A percentile compares a stretch with the other conserved stretches of the same genome.
Evolutionary conservation across 148 eudicot genomes (phyloP).

Genomic region (Rhododendron molle): DNA sequence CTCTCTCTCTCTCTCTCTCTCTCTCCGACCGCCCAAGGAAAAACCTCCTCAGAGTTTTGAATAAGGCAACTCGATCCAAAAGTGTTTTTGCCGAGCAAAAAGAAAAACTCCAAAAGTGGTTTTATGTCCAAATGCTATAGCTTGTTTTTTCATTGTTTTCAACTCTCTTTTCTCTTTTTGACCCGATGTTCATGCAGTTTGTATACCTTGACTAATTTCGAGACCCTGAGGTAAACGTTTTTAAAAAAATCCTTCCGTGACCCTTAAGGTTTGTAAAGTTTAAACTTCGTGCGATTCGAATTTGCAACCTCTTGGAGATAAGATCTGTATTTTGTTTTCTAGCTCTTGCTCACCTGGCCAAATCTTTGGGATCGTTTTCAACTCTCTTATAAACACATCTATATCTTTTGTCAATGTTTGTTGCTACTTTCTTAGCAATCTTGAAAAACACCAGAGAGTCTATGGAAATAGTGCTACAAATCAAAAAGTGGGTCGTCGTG

Average conservation of each 20-base stretch:
- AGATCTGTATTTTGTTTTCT: too few species aligned
- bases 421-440: too few species aligned
- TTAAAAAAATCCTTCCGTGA: background rate
- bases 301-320: background rate
- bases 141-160: background rate
- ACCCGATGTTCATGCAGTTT: too few species aligned
- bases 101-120: slow-evolving; percentile 25
- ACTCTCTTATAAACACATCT: background rate
- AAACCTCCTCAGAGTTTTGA: slow-evolving; percentile 11
- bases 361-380: background rate
- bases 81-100: too few species aligned
- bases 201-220: too few species aligned
- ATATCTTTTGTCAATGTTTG: background rate
- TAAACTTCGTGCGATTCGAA: background rate
- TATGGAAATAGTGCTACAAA: background rate
- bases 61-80: slow-evolving; percentile 16
- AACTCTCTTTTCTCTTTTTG: too few species aligned
- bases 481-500: slow-evolving; percentile 6
- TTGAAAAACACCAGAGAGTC: background rate
- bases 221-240: too few species aligned
- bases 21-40: slow-evolving; percentile 15
- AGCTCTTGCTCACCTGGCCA: too few species aligned
- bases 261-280: background rate
- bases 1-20: slow-evolving; percentile 10
- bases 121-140: slow-evolving; percentile 13